Evolutionary conservation across 2,329 filamentous ascomycete genomes (phyloP), one percentile per base, ranked within the genome.

Genomic region (Huntiella decipiens): DNA sequence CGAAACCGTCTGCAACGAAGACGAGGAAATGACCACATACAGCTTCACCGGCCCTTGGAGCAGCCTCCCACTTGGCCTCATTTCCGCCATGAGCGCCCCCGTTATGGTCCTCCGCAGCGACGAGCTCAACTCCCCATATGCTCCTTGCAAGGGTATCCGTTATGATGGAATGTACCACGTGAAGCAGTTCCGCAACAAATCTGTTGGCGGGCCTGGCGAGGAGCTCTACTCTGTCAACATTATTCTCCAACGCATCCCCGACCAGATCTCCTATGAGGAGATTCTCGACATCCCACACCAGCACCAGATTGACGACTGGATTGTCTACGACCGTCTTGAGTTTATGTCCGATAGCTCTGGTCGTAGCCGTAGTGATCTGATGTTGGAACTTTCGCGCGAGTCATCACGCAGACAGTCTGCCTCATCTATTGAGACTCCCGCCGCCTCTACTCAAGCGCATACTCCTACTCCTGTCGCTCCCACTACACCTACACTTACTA

Each of bases 91-190:
- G 17, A 71, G 71, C 12, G 60, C 60, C 4, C 60, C 62, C 8
- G 64, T 74, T 38, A 66, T 70, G 13, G 59, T 77, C n/a, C 55
- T 77, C 17, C 59, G 73, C 40, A 70, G 71, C 2, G 59, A 68
- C 50, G 58, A 56, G 31, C 60, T 76, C 15, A 63, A 63, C 51
- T 74, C 71, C 46, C 60, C 63, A 1, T 61, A 67, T 47, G 69
- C 72, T 3, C 73, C 73, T 1, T 54, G 55, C 33, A 67, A 61
- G 2, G 73, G 73, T 2, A 54, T 76, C 22, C 61, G 73, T 49
- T 76, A 74, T 50, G 73, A 77, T 53, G 73, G 73, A 43, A 52
- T 73, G 70, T 74, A 73, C 54, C 63, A 56, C 2, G 58, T 75
- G 38, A 56, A 58, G 31, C 63, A 65, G 47, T 73, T 71, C 52